Conservation (phyloP, 768 basidiomycete genomes). For the Lentinula aciculospora region DNA sequence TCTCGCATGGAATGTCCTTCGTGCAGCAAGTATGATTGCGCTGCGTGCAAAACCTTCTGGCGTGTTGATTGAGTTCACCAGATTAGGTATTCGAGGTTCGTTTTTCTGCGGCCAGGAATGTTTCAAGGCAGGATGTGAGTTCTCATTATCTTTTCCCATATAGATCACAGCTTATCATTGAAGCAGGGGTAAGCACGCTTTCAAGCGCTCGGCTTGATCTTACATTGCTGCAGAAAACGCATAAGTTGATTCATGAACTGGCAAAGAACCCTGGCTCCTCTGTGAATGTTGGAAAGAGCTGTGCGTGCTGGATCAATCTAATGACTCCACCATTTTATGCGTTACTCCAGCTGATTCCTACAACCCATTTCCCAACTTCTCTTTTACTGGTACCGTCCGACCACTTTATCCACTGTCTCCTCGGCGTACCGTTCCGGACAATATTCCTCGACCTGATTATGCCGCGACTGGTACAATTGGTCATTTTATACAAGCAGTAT, state of each 20-base stretch:
- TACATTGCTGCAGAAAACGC: slow-evolving; percentile 57
- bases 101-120: slow-evolving; percentile 95
- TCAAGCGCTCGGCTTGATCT: not conserved
- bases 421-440: slow-evolving; percentile 68
- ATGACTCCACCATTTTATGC: not conserved
- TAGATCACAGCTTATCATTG: not conserved
- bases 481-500: slow-evolving; percentile 19
- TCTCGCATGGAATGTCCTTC: slow-evolving; percentile 90
- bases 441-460: slow-evolving; percentile 89
- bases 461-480: slow-evolving; percentile 57
- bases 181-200: slow-evolving; percentile 19
- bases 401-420: slow-evolving; percentile 87
- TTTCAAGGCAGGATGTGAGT: slow-evolving; percentile 92
- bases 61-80: slow-evolving; percentile 9
- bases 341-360: slow-evolving; percentile 57
- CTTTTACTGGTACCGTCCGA: slow-evolving; percentile 74
- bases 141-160: not conserved
- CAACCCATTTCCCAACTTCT: slow-evolving; percentile 72
- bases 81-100: slow-evolving; percentile 76
- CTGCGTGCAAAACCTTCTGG: slow-evolving; percentile 8
- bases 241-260: slow-evolving; percentile 72
- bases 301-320: not conserved
- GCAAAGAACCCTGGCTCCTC: slow-evolving; percentile 24
- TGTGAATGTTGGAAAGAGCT: slow-evolving; percentile 1
- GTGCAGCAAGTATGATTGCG: slow-evolving; percentile 68